These are phyloP conservation scores for Protomyces macrosporus DNA, from an alignment of 1,139 yeast genomes.

Conservation along the genomic window DNA sequence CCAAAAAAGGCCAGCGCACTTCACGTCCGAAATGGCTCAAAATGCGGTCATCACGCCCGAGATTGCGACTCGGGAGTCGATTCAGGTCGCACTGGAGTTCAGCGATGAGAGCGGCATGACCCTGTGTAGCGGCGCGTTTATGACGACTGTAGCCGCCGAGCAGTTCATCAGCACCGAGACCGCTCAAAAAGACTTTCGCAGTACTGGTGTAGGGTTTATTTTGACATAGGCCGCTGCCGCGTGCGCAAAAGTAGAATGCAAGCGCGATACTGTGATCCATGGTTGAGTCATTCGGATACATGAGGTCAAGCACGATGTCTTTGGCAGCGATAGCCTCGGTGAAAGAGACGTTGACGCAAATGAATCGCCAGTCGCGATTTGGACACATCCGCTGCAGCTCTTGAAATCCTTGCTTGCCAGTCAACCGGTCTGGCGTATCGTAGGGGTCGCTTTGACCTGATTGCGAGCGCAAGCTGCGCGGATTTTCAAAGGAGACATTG, in stretches of 20 bases:
- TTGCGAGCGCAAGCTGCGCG: conserved; percentile 45
- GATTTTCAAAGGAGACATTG: conserved; percentile 92
- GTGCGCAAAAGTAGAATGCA: conserved; percentile 87
- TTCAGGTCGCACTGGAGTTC: conserved; percentile 67
- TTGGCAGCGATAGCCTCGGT: conserved; percentile 54
- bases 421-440: conserved; percentile 66
- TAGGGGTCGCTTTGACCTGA: conserved; percentile 35
- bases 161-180: conserved; percentile 94
- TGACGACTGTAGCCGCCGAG: conserved; percentile 92
- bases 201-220: conserved; percentile 45
- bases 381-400: conserved; percentile 31
- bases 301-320: conserved; percentile 54
- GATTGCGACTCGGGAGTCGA: conserved; percentile 68
- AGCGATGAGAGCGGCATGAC: conserved; percentile 41
- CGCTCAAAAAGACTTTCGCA: conserved; percentile 73
- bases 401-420: conserved; percentile 61
- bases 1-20: conserved; percentile 80
- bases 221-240: conserved; percentile 44
- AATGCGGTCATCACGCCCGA: conserved; percentile 88
- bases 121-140: conserved; percentile 41
- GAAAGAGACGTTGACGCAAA: conserved; percentile 70
- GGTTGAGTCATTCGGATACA: conserved; percentile 80
- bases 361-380: conserved; percentile 43
- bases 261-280: conserved; percentile 94
- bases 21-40: conserved; percentile 85